phyloP scores from a whole-genome alignment of 805 yeast species.

The Lipomyces spencermartinsiae region DNA sequence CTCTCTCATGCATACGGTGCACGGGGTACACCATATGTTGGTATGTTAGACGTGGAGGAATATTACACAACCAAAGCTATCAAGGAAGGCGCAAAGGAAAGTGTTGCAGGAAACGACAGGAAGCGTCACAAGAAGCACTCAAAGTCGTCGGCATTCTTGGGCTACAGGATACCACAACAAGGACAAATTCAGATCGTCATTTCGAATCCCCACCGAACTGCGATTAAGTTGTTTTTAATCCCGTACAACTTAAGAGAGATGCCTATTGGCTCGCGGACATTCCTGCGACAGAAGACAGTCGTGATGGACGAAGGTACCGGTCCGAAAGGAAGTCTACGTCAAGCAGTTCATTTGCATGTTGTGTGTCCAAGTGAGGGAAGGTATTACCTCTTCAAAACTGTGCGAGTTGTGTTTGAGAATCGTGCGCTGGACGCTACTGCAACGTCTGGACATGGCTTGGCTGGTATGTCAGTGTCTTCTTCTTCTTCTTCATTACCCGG shows the following conservation, averaged over 20 bases:
- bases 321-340: conserved; percentile 33
- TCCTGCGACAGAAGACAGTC: conserved; percentile 44
- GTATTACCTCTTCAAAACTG: conserved; percentile 41
- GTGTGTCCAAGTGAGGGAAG: conserved; percentile 39
- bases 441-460: conserved; percentile 2
- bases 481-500: neutral
- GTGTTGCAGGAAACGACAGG: neutral
- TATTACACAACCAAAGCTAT: conserved; percentile 5
- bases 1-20: neutral
- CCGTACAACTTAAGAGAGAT: conserved; percentile 46
- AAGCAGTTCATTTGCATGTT: conserved; percentile 46
- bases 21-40: conserved; percentile 43
- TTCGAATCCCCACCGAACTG: conserved; percentile 45
- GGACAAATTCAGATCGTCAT: conserved; percentile 47
- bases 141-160: conserved; percentile 29
- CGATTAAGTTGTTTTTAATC: conserved; percentile 45
- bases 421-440: conserved; percentile 32
- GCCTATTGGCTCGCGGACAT: conserved; percentile 44
- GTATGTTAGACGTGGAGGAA: conserved; percentile 32
- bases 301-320: conserved; percentile 19
- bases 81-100: neutral
- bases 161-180: conserved; percentile 45
- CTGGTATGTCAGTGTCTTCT: neutral
- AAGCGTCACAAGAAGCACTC: conserved; percentile 8
- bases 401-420: conserved; percentile 45